Evolutionary conservation across 164 flowering plant genomes (phyloP), one percentile per base, ranked within the genome.

Genomic region (Stephania japonica): DNA sequence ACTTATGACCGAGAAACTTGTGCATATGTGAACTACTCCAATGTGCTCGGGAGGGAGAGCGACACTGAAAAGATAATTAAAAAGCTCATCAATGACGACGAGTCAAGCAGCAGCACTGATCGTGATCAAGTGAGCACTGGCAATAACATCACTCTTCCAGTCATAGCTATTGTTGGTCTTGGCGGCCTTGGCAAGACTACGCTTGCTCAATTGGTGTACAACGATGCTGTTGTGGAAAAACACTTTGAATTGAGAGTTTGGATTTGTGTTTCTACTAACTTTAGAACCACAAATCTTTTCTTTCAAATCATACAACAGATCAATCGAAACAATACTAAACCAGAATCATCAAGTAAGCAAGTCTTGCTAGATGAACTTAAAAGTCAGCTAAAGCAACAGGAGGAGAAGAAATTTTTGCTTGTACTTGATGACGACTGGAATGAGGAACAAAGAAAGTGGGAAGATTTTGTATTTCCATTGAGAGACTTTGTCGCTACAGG

Each of bases 141-240:
- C n/a, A n/a, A n/a, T n/a, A n/a, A n/a, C 18, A 53, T 5, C 18
- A 4, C 16, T 16, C 61, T 70, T 47, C 63, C 65, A 3, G 18
- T 62, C 42, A 21, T 68, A 16, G 19, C 76, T 21, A 67, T 74
- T 5, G 50, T 67, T 7, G 76, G 76, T 21, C 13, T 68, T 11
- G 76, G 76, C 1, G 76, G 76, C 24, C 50, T 74, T 1, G 76
- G 76, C 19, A 74, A 74, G 71, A 74, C 76, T 4, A 59, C 76
- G 1, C 66, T 74, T 11, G 76, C 75, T 67, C 63, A 73, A 56
- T 56, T 49, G 10, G 70, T 73, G 27, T 73, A 67, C 43, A 73
- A 67, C n/a, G 56, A 74, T 14, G 24, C 67, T 6, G 19, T 3
- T 24, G 53, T 74, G 32, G 3, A 27, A 3, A 27, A 27, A 1